Percentiles rank a stretch among this genome's conserved stretches.
Evolutionary conservation across 2,329 filamentous ascomycete species (phyloP).

Genomic region (Cytospora paraplurivora): DNA sequence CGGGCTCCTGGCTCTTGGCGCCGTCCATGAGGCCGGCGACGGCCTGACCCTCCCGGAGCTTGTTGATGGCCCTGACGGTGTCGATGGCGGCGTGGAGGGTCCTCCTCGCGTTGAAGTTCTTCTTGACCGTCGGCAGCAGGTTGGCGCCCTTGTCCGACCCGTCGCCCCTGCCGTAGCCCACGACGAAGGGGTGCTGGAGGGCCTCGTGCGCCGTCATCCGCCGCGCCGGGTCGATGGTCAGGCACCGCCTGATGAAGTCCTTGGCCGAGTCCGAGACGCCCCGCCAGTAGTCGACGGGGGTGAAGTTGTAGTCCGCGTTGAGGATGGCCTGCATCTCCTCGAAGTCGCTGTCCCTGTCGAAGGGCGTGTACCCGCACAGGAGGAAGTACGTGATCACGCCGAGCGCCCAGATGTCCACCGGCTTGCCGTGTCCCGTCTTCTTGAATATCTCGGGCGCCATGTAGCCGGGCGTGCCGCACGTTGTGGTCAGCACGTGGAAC

Average conservation of each 20-base stretch:
- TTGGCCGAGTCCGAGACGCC: conserved; percentile 84
- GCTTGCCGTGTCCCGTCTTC: conserved; percentile 96
- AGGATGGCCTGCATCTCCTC: conserved; percentile 99
- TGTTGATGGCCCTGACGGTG: conserved; percentile 71
- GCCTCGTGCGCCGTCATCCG: conserved; percentile 90
- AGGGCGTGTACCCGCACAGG: conserved; percentile 96
- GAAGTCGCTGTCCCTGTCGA: conserved; percentile 94
- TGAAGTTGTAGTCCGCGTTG: conserved; percentile 94
- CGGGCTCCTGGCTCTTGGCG: conserved; percentile 53
- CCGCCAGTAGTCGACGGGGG: conserved; percentile 93
- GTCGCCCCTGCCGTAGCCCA: conserved; percentile 50
- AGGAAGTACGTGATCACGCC: conserved; percentile 99
- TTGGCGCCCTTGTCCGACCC: conserved; percentile 57
- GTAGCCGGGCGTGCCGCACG: conserved; percentile 95
- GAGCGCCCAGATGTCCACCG: conserved; percentile 97
- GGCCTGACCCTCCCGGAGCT: conserved; percentile 63
- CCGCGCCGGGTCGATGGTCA: conserved; percentile 84
- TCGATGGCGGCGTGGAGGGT: conserved; percentile 72
- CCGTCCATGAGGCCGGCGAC: conserved; percentile 62
- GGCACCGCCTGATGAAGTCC: conserved; percentile 88
- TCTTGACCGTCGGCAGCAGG: conserved; percentile 69
- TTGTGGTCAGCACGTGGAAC: conserved; percentile 96
- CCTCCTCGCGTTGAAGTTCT: conserved; percentile 72
- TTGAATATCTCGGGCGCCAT: conserved; percentile 99
- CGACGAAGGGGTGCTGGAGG: conserved; percentile 66